Base-by-base conservation (phyloP, 441 rosid species). In the Breynia disticha region DNA sequence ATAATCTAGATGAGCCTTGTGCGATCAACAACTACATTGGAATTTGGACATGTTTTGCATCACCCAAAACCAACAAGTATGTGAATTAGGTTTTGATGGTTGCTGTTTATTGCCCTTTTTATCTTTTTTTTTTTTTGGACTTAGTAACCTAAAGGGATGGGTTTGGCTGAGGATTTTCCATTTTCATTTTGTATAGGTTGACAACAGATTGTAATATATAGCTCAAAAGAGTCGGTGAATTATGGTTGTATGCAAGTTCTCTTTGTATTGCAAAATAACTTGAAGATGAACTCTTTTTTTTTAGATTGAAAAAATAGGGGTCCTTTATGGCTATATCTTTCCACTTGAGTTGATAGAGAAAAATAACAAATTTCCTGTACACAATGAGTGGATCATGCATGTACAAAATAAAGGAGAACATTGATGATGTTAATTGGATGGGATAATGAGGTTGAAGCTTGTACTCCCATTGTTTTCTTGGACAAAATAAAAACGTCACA, bases 131-230 rank as follows among this genome's bases (percentile, higher is more conserved):
- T 62, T 65, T 67, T 69, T 66, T 50, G 41, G 77, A 82, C 78
- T 67, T 70, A 63, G 68, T 63, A 69, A 63, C 68, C 63, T 57
- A 61, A 28, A 63, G 76, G 72, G 67, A 67, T 62, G 61, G 57
- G 59, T 68, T 67, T 63, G 68, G 70, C 62, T 65, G 61, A 68
- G 67, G 42, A 16, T 54, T 64, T 50, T 67, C 65, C 64, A 65
- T 77, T 78, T 19, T 58, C 61, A 16, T 67, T 62, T 75, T 76
- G 85, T 81, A 80, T 74, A 81, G 90, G 79, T 72, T 63, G 70
- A 79, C 66, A 64, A 67, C 69, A 79, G 77, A 64, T 66, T 78
- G 86, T 78, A 72, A 70, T 67, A 72, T 76, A 69, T 69, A 70
- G 82, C 79, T 79, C 44, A 41, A 55, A 57, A 56, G 72, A 62